Percentiles rank a stretch among this genome's conserved stretches.
Evolutionary conservation across 257 asterid genomes (phyloP).

Genomic region (Sherardia arvensis): DNA sequence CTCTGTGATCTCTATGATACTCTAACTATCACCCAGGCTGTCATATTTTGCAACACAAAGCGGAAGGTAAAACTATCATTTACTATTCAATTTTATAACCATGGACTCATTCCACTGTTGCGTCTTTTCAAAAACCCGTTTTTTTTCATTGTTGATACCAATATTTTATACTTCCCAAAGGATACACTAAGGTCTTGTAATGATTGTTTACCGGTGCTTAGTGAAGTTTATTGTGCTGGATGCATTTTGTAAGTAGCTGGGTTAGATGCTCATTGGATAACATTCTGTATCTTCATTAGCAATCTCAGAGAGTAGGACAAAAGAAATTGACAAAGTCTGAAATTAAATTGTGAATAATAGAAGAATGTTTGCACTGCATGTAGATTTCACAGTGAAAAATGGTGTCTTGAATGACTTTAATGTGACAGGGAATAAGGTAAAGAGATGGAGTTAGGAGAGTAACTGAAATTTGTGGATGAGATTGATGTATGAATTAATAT

Average conservation of each 20-base stretch:
- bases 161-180: too few relatives aligned
- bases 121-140: neutral
- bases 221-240: neutral
- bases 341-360: neutral
- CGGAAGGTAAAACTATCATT: slow-evolving; percentile 51
- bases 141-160: neutral
- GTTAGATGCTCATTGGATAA: neutral
- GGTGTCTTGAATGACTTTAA: neutral
- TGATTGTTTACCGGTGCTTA: neutral
- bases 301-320: neutral
- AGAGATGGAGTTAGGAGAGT: neutral
- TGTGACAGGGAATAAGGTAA: neutral
- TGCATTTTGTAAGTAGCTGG: neutral
- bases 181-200: neutral
- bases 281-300: neutral
- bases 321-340: neutral
- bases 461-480: neutral
- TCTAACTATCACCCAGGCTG: slow-evolving; percentile 94
- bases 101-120: neutral
- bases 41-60: slow-evolving; percentile 91
- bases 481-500: too few relatives aligned
- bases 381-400: neutral
- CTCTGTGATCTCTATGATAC: slow-evolving; percentile 92
- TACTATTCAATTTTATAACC: neutral
- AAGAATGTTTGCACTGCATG: neutral